Percentiles rank a stretch among this genome's conserved stretches.
These are phyloP conservation scores for Candida suzukii DNA, from an alignment of 805 yeast species.

Conservation along the genomic window DNA sequence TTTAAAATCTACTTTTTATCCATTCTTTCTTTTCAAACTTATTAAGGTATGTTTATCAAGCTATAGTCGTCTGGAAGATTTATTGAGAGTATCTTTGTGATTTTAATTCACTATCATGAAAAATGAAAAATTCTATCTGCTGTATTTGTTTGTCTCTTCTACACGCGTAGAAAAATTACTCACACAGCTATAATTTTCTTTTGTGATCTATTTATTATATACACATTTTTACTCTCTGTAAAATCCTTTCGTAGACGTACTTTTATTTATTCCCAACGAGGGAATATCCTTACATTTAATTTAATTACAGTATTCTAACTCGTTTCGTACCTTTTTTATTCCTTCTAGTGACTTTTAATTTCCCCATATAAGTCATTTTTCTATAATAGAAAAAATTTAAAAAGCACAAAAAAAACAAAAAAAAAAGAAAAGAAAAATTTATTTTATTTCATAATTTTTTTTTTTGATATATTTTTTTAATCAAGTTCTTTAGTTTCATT, in stretches of 20 bases:
- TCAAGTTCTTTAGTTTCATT: neutral
- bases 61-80: slow-evolving; percentile 1
- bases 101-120: no score
- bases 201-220: no score
- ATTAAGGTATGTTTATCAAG: neutral
- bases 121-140: no score
- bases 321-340: neutral
- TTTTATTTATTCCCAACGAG: no score
- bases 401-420: neutral
- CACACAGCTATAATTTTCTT: no score
- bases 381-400: neutral
- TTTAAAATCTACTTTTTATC: neutral
- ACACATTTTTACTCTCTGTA: no score
- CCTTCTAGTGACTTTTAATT: neutral
- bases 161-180: neutral
- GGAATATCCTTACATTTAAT: no score
- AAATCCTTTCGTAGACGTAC: neutral
- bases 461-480: slow-evolving; percentile 2
- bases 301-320: neutral
- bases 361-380: neutral
- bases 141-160: no score
- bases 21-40: neutral
- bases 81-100: neutral
- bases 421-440: neutral
- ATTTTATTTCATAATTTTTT: neutral